Evolutionary conservation across 345 rosid genomes (phyloP).

Genomic region (Pistacia vera): DNA sequence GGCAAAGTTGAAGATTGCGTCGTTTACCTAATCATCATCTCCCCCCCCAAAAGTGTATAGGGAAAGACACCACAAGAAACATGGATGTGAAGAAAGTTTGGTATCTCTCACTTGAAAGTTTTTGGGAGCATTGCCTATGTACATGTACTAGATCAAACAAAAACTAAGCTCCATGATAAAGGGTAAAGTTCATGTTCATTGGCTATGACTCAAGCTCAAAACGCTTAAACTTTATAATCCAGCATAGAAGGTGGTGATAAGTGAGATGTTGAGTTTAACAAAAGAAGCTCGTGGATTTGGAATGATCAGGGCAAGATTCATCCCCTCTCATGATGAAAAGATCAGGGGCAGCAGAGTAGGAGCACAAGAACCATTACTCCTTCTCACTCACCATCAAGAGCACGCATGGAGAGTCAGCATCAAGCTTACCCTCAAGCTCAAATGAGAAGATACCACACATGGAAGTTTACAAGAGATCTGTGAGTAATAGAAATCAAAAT

Average conservation of each 20-base stretch:
- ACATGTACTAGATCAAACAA: background rate
- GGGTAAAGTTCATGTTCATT: background rate
- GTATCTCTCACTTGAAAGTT: background rate
- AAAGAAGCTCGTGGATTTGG: background rate
- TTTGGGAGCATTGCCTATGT: constrained; percentile 14
- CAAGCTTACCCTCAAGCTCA: no score
- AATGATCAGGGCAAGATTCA: background rate
- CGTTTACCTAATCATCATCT: background rate
- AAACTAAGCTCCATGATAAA: background rate
- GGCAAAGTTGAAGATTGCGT: background rate
- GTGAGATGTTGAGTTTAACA: background rate
- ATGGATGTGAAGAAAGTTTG: background rate
- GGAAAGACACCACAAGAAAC: background rate
- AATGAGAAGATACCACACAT: background rate
- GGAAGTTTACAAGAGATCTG: background rate
- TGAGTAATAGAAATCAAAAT: background rate
- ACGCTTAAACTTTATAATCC: background rate
- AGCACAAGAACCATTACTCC: background rate
- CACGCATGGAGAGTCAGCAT: background rate
- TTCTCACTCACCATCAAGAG: background rate
- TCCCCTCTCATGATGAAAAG: background rate
- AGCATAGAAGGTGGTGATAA: background rate
- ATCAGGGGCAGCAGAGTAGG: background rate
- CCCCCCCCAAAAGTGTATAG: background rate
- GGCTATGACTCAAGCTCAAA: background rate